Conservation (phyloP, 805 yeast species). For the Saccharomycopsis fibuligera region DNA sequence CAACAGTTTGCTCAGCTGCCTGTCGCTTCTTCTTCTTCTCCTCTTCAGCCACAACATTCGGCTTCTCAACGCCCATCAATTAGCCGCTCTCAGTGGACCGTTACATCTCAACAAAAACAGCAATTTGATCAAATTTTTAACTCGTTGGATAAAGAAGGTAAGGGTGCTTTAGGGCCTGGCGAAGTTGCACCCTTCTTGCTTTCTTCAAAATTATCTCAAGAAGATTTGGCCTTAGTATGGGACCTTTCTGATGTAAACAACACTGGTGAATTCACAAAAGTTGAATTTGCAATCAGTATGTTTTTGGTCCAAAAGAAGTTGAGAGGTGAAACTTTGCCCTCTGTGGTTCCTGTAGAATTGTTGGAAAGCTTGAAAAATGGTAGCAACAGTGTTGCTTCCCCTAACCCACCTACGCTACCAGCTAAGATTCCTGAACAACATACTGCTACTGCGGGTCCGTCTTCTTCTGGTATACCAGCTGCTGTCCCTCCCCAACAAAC, state of each 20-base stretch:
- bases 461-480: conserved; percentile 32
- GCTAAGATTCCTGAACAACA: conserved; percentile 11
- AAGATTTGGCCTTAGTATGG: conserved; percentile 85
- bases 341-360: conserved; percentile 64
- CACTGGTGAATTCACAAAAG: conserved; percentile 69
- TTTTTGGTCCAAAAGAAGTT: conserved; percentile 81
- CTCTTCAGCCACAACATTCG: conserved; percentile 5
- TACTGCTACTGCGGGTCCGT: conserved; percentile 18
- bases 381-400: background rate
- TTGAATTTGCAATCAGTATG: conserved; percentile 91
- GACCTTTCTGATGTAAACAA: conserved; percentile 88
- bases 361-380: conserved; percentile 31
- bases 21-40: conserved; percentile 14
- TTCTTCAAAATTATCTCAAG: conserved; percentile 82
- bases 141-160: conserved; percentile 58
- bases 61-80: conserved; percentile 2
- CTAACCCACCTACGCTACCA: conserved; percentile 4
- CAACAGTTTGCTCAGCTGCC: too few relatives aligned
- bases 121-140: conserved; percentile 80
- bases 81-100: conserved; percentile 50
- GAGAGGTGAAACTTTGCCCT: conserved; percentile 74
- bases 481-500: conserved; percentile 10
- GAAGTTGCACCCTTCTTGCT: conserved; percentile 85
- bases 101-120: conserved; percentile 59
- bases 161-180: conserved; percentile 63